Evolutionary conservation across 352 stramenopile species (phyloP), one percentile per base, ranked within the genome.

Genomic region (Globisporangium recalcitrans): DNA sequence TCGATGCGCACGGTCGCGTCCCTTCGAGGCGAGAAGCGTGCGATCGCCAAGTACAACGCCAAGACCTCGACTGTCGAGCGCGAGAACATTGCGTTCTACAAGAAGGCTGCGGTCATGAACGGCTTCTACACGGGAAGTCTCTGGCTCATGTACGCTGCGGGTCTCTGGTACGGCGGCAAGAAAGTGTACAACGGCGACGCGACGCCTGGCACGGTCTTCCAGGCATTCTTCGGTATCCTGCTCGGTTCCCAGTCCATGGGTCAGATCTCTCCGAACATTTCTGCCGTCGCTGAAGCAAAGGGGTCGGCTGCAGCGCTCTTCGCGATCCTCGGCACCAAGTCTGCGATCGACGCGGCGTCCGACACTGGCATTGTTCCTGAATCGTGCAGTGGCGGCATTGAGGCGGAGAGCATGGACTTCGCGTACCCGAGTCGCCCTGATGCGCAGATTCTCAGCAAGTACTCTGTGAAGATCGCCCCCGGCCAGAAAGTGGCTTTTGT

Each of bases 361-460:
- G 32, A 70, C 6, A 63, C 73, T 0, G 67, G 62, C 22, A 54
- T 69, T 19, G 26, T 75, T 3, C 70, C 72, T 14, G 48, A 29
- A 7, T 56, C 42, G 24, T 78, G 59, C 38, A 16, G 29, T 10
- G 80, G 82, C 0, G 57, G 62, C 22, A 69, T 92, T 19, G 40
- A 74, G 2, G 85, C 74, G 31, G 49, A 68, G 11, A 65, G 86
- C 44, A 38, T 95, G 32, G 49, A 71, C 52, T 95, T 95, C 62
- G 53, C 75, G 16, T 95, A 95, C 58, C 85, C 85, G 11, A 80
- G 57, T 24, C 76, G 85, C 9, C 82, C 73, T 6, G 63, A 74
- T 8, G 69, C 65, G 1, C 62, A 60, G 51, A 71, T 76, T 14
- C 58, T 76, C 13, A 63, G 64, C 8, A 56, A 68, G 19, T 73